Evolutionary conservation across 1,139 yeast species (phyloP).

Genomic region (Eremothecium sinecaudum): DNA sequence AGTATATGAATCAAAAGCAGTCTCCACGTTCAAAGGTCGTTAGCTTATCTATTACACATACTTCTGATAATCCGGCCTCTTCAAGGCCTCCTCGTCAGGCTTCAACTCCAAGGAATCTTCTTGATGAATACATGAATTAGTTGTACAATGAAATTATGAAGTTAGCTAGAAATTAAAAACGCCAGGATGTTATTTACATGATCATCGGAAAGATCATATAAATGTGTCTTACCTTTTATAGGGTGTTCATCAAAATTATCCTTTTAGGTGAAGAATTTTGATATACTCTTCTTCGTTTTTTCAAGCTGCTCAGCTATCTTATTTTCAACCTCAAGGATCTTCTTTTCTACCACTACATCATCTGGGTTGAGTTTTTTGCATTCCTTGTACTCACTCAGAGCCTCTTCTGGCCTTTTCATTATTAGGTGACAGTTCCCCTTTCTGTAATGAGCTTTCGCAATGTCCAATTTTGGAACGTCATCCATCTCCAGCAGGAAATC

Average conservation of each 20-base stretch:
- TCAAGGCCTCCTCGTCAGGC: not conserved
- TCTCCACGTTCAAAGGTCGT: not conserved
- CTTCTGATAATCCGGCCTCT: not conserved
- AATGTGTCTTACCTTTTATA: too few relatives aligned
- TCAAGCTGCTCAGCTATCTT: slow-evolving; percentile 37
- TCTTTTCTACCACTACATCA: slow-evolving; percentile 43
- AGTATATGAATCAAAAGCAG: not conserved
- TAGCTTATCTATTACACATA: not conserved
- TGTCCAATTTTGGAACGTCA: slow-evolving; percentile 34
- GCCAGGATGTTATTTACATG: too few relatives aligned
- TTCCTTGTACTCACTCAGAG: slow-evolving; percentile 37
- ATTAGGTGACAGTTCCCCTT: slow-evolving; percentile 43
- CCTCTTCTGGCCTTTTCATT: slow-evolving; percentile 41
- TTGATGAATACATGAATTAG: slow-evolving; percentile 30
- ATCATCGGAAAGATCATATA: too few relatives aligned
- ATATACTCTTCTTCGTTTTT: slow-evolving; percentile 44
- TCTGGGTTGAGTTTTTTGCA: slow-evolving; percentile 41
- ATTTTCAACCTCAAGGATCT: slow-evolving; percentile 36
- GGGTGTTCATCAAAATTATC: too few relatives aligned
- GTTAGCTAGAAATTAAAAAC: too few relatives aligned
- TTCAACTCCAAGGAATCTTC: slow-evolving; percentile 18
- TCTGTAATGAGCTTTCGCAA: slow-evolving; percentile 56
- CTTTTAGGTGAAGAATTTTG: slow-evolving; percentile 47
- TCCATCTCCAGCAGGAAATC: slow-evolving; percentile 47
- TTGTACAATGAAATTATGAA: too few relatives aligned